A percentile compares a stretch with the other conserved stretches of the same genome.
phyloP scores from a whole-genome alignment of 768 basidiomycete species.

The Russula abietina region DNA sequence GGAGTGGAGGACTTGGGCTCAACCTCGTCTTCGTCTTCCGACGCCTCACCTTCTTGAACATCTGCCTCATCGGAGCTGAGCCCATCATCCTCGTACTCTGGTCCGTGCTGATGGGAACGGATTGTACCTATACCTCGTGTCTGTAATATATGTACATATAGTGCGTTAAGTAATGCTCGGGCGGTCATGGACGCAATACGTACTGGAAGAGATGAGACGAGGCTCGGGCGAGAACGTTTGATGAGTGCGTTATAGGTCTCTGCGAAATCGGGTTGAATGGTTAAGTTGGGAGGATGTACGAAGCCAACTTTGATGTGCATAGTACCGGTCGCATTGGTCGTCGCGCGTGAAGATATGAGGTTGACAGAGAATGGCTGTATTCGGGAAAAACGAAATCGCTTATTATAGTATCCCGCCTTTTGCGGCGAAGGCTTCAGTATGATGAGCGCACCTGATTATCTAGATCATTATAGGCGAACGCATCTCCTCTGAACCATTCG shows the following conservation, averaged over 20 bases:
- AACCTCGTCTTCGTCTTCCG: constrained; percentile 33
- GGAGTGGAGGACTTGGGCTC: constrained; percentile 16
- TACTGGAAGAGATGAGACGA: constrained; percentile 76
- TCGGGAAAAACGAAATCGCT: neutral
- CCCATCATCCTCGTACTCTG: constrained; percentile 69
- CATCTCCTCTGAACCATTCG: constrained; percentile 64
- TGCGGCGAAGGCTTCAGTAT: neutral
- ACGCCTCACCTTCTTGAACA: constrained; percentile 37
- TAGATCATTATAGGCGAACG: constrained; percentile 52
- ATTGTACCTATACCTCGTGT: constrained; percentile 84
- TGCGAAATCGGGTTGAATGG: constrained; percentile 45
- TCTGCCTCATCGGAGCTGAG: constrained; percentile 52
- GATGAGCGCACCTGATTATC: constrained; percentile 55
- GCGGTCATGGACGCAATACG: neutral
- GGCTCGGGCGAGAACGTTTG: constrained; percentile 55
- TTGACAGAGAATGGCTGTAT: constrained; percentile 45
- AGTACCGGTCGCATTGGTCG: constrained; percentile 44
- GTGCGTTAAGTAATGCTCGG: neutral
- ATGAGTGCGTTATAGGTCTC: constrained; percentile 58
- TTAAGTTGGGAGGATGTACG: constrained; percentile 39
- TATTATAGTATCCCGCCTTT: constrained; percentile 26
- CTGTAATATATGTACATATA: constrained; percentile 34
- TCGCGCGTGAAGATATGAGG: constrained; percentile 45
- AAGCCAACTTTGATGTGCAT: constrained; percentile 61
- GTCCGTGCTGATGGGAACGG: constrained; percentile 51